Percentiles rank a stretch among this genome's conserved stretches.
Conservation (phyloP, 352 stramenopile species). For the Pythium oligandrum region DNA sequence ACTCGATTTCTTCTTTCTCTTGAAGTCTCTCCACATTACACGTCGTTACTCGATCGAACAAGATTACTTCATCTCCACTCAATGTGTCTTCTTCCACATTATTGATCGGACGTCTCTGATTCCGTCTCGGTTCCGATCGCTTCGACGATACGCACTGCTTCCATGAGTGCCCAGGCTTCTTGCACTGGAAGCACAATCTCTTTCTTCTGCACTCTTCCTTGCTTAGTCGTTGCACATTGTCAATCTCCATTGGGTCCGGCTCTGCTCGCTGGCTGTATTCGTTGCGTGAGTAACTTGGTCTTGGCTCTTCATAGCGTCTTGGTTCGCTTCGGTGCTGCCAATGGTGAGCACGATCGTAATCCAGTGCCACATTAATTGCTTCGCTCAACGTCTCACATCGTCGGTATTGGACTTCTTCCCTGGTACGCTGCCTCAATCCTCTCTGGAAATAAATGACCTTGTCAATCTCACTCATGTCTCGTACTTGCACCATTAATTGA, state of each 20-base stretch:
- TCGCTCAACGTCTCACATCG: no score
- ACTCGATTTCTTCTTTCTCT: background rate
- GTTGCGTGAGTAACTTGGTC: background rate
- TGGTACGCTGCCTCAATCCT: no score
- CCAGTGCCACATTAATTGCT: constrained; percentile 1
- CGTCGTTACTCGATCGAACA: background rate
- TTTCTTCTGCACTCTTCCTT: background rate
- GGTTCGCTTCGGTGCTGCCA: background rate
- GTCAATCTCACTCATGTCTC: no score
- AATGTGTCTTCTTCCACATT: background rate
- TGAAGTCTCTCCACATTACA: background rate
- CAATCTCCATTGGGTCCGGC: background rate
- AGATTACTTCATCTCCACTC: background rate
- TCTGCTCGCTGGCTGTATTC: background rate
- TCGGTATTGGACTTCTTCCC: no score
- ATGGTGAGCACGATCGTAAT: background rate
- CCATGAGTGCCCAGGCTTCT: constrained; percentile 1
- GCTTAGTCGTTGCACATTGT: constrained; percentile 1
- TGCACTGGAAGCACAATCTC: background rate
- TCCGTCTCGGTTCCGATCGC: background rate
- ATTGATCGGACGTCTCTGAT: background rate
- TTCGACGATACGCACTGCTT: background rate
- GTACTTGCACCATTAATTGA: no score
- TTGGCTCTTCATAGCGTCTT: constrained; percentile 1
- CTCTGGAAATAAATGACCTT: no score